Conservation (phyloP, 257 asterid species). For the Ocimum tenuiflorum region DNA sequence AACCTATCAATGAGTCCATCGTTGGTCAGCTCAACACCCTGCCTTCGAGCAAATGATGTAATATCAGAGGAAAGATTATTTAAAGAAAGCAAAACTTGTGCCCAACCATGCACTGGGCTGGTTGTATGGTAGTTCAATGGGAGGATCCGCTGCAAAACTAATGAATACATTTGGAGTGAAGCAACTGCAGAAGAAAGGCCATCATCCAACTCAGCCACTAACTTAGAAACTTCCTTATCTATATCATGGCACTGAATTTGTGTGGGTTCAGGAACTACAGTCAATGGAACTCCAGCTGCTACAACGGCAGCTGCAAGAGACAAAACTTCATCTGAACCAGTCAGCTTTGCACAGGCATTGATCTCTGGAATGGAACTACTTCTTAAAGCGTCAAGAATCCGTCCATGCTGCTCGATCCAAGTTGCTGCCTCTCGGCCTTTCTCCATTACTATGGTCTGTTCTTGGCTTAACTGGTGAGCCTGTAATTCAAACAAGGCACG, state of each 20-base stretch:
- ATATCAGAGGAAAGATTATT: conserved; percentile 67
- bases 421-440: conserved; percentile 77
- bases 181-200: conserved; percentile 81
- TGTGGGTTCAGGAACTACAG: conserved; percentile 97
- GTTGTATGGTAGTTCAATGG: conserved; percentile 82
- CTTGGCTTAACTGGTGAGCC: conserved; percentile 72
- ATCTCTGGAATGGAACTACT: conserved; percentile 71
- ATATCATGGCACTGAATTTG: conserved; percentile 86
- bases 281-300: conserved; percentile 84
- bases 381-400: conserved; percentile 85
- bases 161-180: conserved; percentile 70
- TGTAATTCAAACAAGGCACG: conserved; percentile 67
- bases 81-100: conserved; percentile 68
- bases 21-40: conserved; percentile 67
- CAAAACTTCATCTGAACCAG: conserved; percentile 65
- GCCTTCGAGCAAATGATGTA: conserved; percentile 59
- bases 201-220: conserved; percentile 62
- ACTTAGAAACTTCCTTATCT: conserved; percentile 79
- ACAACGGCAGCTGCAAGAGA: conserved; percentile 78
- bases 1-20: conserved; percentile 38
- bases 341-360: conserved; percentile 41
- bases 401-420: conserved; percentile 92
- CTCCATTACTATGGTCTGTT: conserved; percentile 66
- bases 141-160: conserved; percentile 79
- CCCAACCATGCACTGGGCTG: conserved; percentile 93